Percentiles rank a stretch among this genome's conserved stretches.
phyloP scores from a whole-genome alignment of 179 eudicot species.

The Corrigiola litoralis region DNA sequence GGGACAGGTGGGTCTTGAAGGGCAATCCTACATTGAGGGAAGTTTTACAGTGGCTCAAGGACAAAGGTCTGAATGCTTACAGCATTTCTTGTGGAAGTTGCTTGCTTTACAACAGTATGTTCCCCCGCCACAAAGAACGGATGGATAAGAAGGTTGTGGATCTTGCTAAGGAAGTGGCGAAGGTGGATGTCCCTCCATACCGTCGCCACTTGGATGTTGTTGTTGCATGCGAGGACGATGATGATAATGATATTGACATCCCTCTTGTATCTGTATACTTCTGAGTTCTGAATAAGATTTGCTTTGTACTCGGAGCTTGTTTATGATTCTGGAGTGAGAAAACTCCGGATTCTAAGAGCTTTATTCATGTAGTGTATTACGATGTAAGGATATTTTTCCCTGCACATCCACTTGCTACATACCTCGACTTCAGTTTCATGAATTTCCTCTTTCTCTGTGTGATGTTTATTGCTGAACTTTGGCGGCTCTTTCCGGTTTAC shows the following conservation, averaged over 20 bases:
- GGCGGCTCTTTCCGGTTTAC: too few relatives aligned
- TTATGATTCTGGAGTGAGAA: not conserved
- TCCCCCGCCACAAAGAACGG: constrained; percentile 70
- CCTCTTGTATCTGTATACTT: constrained; percentile 66
- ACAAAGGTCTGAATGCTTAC: constrained; percentile 56
- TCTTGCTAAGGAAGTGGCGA: constrained; percentile 75
- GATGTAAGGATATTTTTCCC: not conserved
- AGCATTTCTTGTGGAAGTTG: constrained; percentile 66
- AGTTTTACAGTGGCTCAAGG: constrained; percentile 50
- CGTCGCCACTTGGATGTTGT: constrained; percentile 76
- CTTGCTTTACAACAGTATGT: constrained; percentile 80
- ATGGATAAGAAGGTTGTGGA: constrained; percentile 76
- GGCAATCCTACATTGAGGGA: constrained; percentile 53
- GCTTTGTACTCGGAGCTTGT: not conserved
- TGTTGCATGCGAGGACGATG: constrained; percentile 88
- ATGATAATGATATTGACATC: constrained; percentile 72
- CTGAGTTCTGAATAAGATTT: constrained; percentile 18
- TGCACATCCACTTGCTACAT: constrained; percentile 6
- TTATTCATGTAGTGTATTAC: not conserved
- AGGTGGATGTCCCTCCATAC: constrained; percentile 64
- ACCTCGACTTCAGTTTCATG: not conserved
- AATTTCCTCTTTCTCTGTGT: not conserved
- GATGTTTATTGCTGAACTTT: too few relatives aligned
- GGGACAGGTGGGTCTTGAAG: constrained; percentile 44
- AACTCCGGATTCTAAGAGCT: constrained; percentile 1